Conservation (phyloP, 2,329 filamentous ascomycete species). For the Pseudopithomyces chartarum region DNA sequence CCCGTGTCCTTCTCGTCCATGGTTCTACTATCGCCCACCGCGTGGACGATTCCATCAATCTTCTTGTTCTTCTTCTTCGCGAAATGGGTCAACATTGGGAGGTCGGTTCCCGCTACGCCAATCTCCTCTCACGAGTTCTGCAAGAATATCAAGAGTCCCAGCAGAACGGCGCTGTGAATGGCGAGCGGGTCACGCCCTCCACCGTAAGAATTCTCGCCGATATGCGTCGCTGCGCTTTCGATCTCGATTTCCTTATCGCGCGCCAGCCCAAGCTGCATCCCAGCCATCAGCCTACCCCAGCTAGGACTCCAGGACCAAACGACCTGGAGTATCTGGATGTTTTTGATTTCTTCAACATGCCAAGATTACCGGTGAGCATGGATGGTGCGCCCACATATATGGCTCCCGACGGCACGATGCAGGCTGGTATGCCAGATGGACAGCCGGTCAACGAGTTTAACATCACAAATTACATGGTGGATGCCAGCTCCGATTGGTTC, state of each 20-base stretch:
- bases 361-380: slow-evolving; percentile 63
- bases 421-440: slow-evolving; percentile 25
- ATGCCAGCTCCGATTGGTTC: slow-evolving; percentile 76
- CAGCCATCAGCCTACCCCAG: slow-evolving; percentile 57
- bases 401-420: slow-evolving; percentile 33
- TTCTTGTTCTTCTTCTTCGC: slow-evolving; percentile 80
- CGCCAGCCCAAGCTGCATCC: slow-evolving; percentile 65
- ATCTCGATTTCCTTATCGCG: slow-evolving; percentile 87
- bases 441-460: slow-evolving; percentile 67
- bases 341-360: slow-evolving; percentile 94
- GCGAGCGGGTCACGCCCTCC: slow-evolving; percentile 76
- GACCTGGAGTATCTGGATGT: slow-evolving; percentile 91
- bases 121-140: slow-evolving; percentile 78
- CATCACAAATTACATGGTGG: slow-evolving; percentile 78
- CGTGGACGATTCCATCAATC: slow-evolving; percentile 76
- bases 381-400: slow-evolving; percentile 36
- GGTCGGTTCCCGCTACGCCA: slow-evolving; percentile 81
- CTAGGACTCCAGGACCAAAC: slow-evolving; percentile 74
- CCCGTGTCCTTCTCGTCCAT: slow-evolving; percentile 84
- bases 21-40: slow-evolving; percentile 87
- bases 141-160: slow-evolving; percentile 85
- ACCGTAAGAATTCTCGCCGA: slow-evolving; percentile 87
- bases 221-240: slow-evolving; percentile 89
- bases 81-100: slow-evolving; percentile 86
- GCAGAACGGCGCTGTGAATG: slow-evolving; percentile 61